Evolutionary conservation across 1,284 basidiomycete species (phyloP).

Genomic region (Takashimella koratensis): DNA sequence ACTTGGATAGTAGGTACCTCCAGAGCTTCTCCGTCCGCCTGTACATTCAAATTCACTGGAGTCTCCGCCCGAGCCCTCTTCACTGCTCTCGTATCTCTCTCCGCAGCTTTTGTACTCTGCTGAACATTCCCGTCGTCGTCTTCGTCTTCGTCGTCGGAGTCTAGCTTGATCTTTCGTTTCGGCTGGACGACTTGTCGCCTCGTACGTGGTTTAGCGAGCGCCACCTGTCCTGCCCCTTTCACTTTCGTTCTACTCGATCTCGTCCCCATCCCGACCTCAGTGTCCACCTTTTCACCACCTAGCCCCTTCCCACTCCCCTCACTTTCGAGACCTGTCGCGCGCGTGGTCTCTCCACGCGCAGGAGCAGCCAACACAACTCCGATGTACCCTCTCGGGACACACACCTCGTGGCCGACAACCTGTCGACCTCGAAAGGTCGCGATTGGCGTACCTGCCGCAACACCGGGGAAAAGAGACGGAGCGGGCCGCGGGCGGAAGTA

Average conservation of each 20-base stretch:
- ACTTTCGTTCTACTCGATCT: conserved; percentile 11
- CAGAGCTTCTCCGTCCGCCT: not conserved
- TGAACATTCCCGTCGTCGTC: conserved; percentile 17
- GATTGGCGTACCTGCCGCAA: conserved; percentile 11
- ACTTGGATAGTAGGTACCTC: not conserved
- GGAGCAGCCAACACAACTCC: conserved; percentile 25
- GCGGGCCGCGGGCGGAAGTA: conserved; percentile 37
- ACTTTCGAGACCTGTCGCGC: not conserved
- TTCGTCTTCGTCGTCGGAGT: conserved; percentile 42
- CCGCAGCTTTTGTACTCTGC: too few relatives aligned
- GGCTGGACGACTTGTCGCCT: conserved; percentile 2
- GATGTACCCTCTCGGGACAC: conserved; percentile 31
- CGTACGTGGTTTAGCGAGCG: conserved; percentile 27
- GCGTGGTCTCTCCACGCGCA: not conserved
- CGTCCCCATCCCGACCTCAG: conserved; percentile 3
- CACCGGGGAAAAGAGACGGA: conserved; percentile 10
- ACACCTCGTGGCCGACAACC: conserved; percentile 31
- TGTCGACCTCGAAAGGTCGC: conserved; percentile 40
- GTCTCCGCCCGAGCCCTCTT: not conserved
- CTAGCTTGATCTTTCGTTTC: conserved; percentile 25
- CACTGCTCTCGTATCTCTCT: not conserved
- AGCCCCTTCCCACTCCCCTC: not conserved
- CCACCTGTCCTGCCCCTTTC: conserved; percentile 37
- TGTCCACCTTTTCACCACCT: not conserved
- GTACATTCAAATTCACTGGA: not conserved